Conservation (phyloP, 1,139 yeast genomes). For the Candida glucosophila region DNA sequence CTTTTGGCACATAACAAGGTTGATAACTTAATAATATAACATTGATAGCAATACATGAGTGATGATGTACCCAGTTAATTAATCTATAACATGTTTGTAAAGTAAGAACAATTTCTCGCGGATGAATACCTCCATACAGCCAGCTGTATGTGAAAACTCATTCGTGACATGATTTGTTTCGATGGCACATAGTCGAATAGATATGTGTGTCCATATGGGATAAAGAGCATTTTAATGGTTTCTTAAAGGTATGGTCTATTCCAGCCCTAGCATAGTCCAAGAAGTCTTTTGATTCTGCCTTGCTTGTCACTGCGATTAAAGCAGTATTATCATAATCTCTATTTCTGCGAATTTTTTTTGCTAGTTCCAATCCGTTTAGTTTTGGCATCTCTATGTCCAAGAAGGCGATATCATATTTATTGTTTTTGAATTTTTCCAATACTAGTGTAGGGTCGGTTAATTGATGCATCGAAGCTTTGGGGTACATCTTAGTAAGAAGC, state of each 20-base stretch:
- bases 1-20: too few relatives aligned
- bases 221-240: constrained; percentile 24
- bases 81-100: too few relatives aligned
- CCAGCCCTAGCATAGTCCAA: constrained; percentile 24
- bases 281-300: constrained; percentile 19
- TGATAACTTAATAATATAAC: too few relatives aligned
- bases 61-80: too few relatives aligned
- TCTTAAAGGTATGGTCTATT: constrained; percentile 33
- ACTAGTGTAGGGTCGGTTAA: constrained; percentile 26
- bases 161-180: too few relatives aligned
- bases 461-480: constrained; percentile 20
- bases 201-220: too few relatives aligned
- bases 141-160: too few relatives aligned
- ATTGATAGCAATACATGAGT: too few relatives aligned
- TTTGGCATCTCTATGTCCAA: constrained; percentile 42
- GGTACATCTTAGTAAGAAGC: constrained; percentile 26
- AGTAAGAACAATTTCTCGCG: too few relatives aligned
- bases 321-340: constrained; percentile 17
- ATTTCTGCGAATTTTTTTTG: constrained; percentile 18
- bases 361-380: constrained; percentile 34
- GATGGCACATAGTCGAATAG: too few relatives aligned
- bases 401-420: constrained; percentile 26
- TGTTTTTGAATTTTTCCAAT: constrained; percentile 11
- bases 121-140: too few relatives aligned
- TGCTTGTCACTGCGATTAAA: constrained; percentile 37